phyloP scores from a whole-genome alignment of 2,329 filamentous ascomycete species.

The Hypocreales sp. region DNA sequence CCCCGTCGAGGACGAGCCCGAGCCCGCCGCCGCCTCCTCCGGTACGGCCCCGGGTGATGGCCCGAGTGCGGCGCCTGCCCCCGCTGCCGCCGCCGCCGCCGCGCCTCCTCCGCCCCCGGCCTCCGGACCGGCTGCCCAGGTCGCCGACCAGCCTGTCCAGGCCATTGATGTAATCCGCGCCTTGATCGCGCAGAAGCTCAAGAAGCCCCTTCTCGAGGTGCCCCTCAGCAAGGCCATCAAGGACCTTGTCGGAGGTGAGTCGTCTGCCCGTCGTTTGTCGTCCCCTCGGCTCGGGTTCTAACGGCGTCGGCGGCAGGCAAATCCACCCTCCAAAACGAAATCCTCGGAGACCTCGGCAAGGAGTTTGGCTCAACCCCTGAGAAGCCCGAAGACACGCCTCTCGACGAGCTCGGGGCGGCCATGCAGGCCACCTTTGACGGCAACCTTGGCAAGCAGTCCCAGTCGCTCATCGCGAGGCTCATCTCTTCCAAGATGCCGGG shows the following conservation, averaged over 20 bases:
- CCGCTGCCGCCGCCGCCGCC: conserved; percentile 38
- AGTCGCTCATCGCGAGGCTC: conserved; percentile 80
- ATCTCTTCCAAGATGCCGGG: conserved; percentile 99
- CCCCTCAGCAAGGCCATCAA: conserved; percentile 96
- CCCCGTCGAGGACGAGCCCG: conserved; percentile 79
- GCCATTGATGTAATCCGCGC: conserved; percentile 82
- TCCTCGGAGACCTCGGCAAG: conserved; percentile 91
- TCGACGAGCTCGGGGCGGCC: conserved; percentile 85
- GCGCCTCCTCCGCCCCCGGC: conserved; percentile 48
- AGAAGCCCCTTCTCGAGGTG: conserved; percentile 80
- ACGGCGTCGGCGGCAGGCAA: conserved; percentile 55
- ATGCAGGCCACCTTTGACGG: conserved; percentile 99
- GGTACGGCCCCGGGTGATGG: conserved; percentile 33
- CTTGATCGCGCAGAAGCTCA: conserved; percentile 91
- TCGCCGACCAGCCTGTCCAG: conserved; percentile 74
- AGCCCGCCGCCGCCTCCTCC: conserved; percentile 35
- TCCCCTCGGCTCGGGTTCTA: neutral
- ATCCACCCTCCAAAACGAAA: conserved; percentile 97
- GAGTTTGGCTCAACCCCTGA: conserved; percentile 97
- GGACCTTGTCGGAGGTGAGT: conserved; percentile 86
- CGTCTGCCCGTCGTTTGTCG: conserved; percentile 6
- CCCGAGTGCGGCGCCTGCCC: conserved; percentile 35
- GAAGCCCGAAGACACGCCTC: conserved; percentile 92
- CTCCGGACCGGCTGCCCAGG: conserved; percentile 72
- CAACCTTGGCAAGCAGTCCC: conserved; percentile 91